A percentile compares a stretch with the other conserved stretches of the same genome.
phyloP scores from a whole-genome alignment of 2,329 filamentous ascomycete species.

The Fusarium sp. region DNA sequence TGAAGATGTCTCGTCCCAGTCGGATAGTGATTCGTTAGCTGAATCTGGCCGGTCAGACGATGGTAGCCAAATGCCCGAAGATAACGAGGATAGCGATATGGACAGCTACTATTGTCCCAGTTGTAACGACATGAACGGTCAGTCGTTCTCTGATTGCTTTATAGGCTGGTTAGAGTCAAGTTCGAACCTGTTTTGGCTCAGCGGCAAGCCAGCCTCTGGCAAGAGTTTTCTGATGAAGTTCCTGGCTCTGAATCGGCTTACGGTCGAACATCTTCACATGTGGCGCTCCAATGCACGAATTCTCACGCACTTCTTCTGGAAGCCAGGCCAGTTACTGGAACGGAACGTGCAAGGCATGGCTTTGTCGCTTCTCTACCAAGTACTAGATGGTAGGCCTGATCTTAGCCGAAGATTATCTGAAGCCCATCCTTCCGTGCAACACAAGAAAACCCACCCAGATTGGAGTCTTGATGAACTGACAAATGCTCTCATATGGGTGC shows the following conservation, averaged over 20 bases:
- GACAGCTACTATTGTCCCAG: no score
- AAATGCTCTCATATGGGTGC: rapidly evolving
- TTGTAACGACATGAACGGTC: no score
- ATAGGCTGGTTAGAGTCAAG: neutral
- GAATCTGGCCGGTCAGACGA: neutral
- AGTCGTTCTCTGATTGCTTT: neutral
- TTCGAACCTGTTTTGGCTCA: neutral
- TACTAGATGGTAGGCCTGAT: rapidly evolving
- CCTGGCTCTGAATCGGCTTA: rapidly evolving
- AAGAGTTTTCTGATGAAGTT: neutral
- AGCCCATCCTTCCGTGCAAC: rapidly evolving
- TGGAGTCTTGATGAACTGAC: neutral
- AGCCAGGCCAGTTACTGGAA: neutral
- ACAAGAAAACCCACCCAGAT: neutral
- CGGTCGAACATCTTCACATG: rapidly evolving
- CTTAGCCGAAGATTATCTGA: neutral
- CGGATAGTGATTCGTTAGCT: rapidly evolving
- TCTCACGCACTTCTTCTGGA: neutral
- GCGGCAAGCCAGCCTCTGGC: neutral
- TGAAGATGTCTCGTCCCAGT: rapidly evolving
- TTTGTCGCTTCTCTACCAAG: neutral
- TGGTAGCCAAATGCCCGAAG: neutral
- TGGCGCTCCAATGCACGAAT: neutral
- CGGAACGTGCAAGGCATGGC: neutral
- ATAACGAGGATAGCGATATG: neutral